Percentiles rank a stretch among this genome's conserved stretches.
Evolutionary conservation across 768 basidiomycete species (phyloP).

Genomic region (Galerina marginata): DNA sequence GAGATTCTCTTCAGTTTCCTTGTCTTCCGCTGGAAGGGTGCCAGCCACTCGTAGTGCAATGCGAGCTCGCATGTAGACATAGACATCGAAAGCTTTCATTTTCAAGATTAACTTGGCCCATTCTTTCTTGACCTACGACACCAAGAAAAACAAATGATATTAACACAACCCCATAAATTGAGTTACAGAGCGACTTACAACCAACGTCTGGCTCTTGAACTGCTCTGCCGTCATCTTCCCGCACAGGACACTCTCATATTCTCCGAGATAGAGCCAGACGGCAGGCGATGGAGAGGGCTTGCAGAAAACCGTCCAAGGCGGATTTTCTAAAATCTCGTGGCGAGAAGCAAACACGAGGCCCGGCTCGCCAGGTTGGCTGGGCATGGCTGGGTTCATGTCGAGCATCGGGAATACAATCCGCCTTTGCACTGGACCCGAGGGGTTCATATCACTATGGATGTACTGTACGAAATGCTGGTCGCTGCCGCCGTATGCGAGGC

Average conservation of each 20-base stretch:
- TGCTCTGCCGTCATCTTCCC: constrained; percentile 24
- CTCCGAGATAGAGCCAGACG: constrained; percentile 31
- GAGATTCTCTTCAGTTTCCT: constrained; percentile 11
- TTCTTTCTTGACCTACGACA: constrained; percentile 17
- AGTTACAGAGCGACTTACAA: constrained; percentile 4
- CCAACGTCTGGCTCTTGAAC: constrained; percentile 20
- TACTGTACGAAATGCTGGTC: constrained; percentile 23
- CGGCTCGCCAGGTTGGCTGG: constrained; percentile 25
- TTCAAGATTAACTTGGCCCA: constrained; percentile 25
- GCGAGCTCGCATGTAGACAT: constrained; percentile 30
- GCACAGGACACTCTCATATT: constrained; percentile 25
- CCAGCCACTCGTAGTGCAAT: constrained; percentile 28
- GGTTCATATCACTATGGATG: constrained; percentile 15
- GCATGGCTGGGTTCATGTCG: constrained; percentile 27
- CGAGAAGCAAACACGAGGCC: constrained; percentile 29
- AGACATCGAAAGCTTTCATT: constrained; percentile 18
- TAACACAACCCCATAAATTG: background rate
- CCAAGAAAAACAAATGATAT: background rate
- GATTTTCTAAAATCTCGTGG: constrained; percentile 22
- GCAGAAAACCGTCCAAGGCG: constrained; percentile 26
- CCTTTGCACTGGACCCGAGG: constrained; percentile 13
- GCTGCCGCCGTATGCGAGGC: constrained; percentile 23
- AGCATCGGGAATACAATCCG: constrained; percentile 25
- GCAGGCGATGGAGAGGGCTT: constrained; percentile 5
- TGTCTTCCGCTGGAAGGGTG: constrained; percentile 13